Percentiles rank a stretch among this genome's conserved stretches.
phyloP scores from a whole-genome alignment of 1,139 yeast genomes.

The Kodamaea alishanica region DNA sequence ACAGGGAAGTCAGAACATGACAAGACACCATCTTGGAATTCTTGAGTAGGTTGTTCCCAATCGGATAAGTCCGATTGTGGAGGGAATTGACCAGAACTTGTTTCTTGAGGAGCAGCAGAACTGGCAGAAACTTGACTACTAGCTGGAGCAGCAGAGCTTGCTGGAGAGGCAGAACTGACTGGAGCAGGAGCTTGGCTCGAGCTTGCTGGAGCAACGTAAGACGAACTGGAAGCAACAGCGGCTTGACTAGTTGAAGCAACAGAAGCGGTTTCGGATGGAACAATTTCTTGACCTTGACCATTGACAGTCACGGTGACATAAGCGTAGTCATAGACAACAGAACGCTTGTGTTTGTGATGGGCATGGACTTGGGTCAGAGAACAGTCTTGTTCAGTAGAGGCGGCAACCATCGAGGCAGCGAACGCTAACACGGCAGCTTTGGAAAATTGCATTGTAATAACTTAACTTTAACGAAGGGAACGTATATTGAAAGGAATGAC shows the following conservation, averaged over 20 bases:
- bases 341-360: slow-evolving; percentile 75
- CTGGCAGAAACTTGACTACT: slow-evolving; percentile 9
- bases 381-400: slow-evolving; percentile 33
- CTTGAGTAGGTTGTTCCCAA: slow-evolving; percentile 49
- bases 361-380: slow-evolving; percentile 40
- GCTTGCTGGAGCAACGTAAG: slow-evolving; percentile 7
- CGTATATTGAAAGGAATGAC: slow-evolving; percentile 15
- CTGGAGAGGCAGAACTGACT: slow-evolving; percentile 10
- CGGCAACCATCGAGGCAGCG: slow-evolving; percentile 23
- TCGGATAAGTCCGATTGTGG: slow-evolving; percentile 51
- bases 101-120: neutral
- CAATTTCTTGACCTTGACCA: slow-evolving; percentile 46
- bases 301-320: slow-evolving; percentile 76
- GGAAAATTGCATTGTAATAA: slow-evolving; percentile 31
- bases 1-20: slow-evolving; percentile 79
- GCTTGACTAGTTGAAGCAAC: slow-evolving; percentile 5
- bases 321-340: slow-evolving; percentile 76
- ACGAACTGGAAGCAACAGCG: slow-evolving; percentile 6
- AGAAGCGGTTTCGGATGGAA: slow-evolving; percentile 1
- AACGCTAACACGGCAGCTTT: slow-evolving; percentile 32
- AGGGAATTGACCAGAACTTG: slow-evolving; percentile 9
- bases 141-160: slow-evolving; percentile 5
- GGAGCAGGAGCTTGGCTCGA: slow-evolving; percentile 9
- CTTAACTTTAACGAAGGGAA: slow-evolving; percentile 7
- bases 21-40: slow-evolving; percentile 77